Base-by-base conservation (phyloP, 371 early-diverging fungal genomes). In the Umbelopsis sp. region DNA sequence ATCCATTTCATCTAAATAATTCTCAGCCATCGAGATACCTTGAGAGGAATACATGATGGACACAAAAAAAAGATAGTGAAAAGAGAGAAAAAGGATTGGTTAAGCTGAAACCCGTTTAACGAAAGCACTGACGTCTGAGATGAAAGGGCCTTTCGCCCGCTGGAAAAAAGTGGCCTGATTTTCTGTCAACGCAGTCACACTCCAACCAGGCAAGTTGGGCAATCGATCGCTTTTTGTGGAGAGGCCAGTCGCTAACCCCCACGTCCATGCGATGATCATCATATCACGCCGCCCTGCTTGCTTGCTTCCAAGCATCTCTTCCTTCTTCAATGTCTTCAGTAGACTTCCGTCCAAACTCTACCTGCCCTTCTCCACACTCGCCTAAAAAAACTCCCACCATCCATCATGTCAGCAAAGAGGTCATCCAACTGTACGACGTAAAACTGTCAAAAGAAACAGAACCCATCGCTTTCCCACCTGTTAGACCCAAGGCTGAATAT, bases 381-480 rank as follows among this genome's bases (percentile, higher is more conserved):
- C 57, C 57, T 32, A 57, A 57, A 32, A 57, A 57, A n/a, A 57
- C n/a, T 6, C 57, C 57, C 3, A 1, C 32, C 5, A 9, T 29
- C 14, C 29, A 57, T 57, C 57, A 57, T 57, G 35, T 57, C 11
- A 57, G 57, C 35, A 57, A 57, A 14, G 57, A 57, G 57, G 57
- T 57, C n/a, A 57, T 57, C n/a, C 57, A 57, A n/a, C n/a, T 57
- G 57, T 57, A 57, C 57, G 57, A 57, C 18, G 57, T 57, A 35
- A 57, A 57, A 18, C 57, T 57, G 57, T 57, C 57, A 57, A 57
- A 57, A 57, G 57, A 57, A 35, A 29, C 57, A 35, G 57, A 57
- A 4, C 57, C 57, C 32, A 29, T n/a, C 35, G 16, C 29, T 4
- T 35, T 57, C 18, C 35, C 57, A 35, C 3, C 57, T 18, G 35